Percentiles rank a stretch among this genome's conserved stretches.
Evolutionary conservation across 202 grass and related monocot species (phyloP).

Genomic region (Schoenoplectus triqueter): DNA sequence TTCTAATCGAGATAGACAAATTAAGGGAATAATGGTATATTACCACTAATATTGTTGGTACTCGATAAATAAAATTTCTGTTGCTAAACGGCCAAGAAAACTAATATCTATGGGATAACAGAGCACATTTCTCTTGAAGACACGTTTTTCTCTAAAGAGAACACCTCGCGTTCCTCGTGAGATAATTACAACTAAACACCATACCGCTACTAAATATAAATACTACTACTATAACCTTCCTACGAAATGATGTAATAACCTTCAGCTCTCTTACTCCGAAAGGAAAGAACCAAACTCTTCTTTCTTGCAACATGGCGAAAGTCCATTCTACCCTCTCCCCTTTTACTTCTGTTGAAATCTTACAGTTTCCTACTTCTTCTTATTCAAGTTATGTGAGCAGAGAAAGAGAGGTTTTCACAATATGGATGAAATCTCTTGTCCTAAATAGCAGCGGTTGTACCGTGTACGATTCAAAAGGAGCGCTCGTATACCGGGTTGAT

Average conservation of each 20-base stretch:
- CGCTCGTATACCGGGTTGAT: constrained; percentile 78
- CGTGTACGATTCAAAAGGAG: constrained; percentile 70
- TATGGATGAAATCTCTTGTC: constrained; percentile 96
- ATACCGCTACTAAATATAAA: constrained; percentile 11
- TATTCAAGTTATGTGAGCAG: constrained; percentile 41
- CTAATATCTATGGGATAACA: not conserved
- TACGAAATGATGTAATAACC: constrained; percentile 2
- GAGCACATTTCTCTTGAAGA: constrained; percentile 5
- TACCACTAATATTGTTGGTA: not conserved
- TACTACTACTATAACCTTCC: constrained; percentile 22
- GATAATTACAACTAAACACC: constrained; percentile 18
- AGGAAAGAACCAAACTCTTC: constrained; percentile 9
- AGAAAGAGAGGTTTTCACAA: constrained; percentile 69
- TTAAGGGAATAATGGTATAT: not conserved
- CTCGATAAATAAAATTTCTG: not conserved
- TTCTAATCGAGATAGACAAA: not conserved
- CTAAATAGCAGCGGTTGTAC: constrained; percentile 80
- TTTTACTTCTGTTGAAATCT: constrained; percentile 14
- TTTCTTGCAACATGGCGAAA: constrained; percentile 27
- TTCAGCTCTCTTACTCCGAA: not conserved
- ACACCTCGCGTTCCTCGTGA: not conserved
- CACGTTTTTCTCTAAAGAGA: constrained; percentile 10
- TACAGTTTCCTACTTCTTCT: constrained; percentile 17
- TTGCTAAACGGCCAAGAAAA: constrained; percentile 8
- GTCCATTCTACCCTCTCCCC: constrained; percentile 35